Conservation (phyloP, 2,329 filamentous ascomycete genomes). For the Pestalotiopsis sp. region DNA sequence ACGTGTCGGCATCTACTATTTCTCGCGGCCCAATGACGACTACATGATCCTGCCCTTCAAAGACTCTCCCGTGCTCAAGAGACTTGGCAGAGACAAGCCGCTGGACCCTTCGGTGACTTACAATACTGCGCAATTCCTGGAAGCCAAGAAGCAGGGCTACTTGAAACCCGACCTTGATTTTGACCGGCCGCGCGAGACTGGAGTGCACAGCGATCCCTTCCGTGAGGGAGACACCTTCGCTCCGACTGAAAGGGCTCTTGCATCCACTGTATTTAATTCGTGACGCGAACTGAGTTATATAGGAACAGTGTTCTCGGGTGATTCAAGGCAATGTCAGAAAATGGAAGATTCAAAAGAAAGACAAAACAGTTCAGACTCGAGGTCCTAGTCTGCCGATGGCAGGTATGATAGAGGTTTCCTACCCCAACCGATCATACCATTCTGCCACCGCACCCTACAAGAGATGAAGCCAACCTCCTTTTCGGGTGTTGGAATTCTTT, state of each 20-base stretch:
- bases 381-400: too few species aligned
- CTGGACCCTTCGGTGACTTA: neutral
- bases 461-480: too few species aligned
- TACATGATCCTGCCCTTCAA: constrained; percentile 37
- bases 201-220: constrained; percentile 3
- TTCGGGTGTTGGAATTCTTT: too few species aligned
- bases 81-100: neutral
- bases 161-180: constrained; percentile 3
- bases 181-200: neutral
- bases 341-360: too few species aligned
- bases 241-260: neutral
- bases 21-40: constrained; percentile 39
- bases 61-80: constrained; percentile 35
- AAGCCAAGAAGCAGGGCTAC: constrained; percentile 9
- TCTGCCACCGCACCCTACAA: too few species aligned
- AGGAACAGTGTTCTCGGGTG: too few species aligned
- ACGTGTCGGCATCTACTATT: constrained; percentile 42
- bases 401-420: too few species aligned
- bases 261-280: neutral
- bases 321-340: too few species aligned
- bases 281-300: too few species aligned
- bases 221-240: neutral
- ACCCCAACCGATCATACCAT: too few species aligned
- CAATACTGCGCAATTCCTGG: neutral
- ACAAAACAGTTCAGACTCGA: too few species aligned